These are phyloP conservation scores for Thalassiosira mediterranea DNA, from an alignment of 352 stramenopile genomes.

Conservation along the genomic window DNA sequence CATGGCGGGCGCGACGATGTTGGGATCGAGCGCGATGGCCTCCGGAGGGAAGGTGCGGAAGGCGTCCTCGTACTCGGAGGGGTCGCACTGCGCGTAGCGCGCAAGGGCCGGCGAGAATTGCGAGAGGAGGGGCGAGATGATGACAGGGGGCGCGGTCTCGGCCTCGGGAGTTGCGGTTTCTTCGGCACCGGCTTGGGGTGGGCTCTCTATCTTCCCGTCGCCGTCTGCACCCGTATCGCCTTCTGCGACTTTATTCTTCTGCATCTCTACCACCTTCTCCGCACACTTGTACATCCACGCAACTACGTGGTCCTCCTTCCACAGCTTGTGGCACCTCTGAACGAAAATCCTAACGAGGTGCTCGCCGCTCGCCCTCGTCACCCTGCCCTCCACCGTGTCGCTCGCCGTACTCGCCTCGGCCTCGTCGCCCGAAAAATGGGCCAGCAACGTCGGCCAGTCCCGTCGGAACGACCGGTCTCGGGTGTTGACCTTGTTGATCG, in stretches of 20 bases:
- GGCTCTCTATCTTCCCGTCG: too few species aligned
- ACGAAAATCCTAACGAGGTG: conserved; percentile 69
- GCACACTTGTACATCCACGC: conserved; percentile 44
- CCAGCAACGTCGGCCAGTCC: conserved; percentile 68
- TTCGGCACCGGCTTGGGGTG: too few species aligned
- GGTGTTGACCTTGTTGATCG: conserved; percentile 66
- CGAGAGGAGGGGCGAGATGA: background rate
- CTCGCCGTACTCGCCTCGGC: background rate
- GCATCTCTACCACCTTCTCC: conserved; percentile 38
- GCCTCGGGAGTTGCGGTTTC: too few species aligned
- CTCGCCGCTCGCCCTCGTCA: conserved; percentile 34
- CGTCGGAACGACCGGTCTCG: conserved; percentile 57
- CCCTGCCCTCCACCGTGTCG: conserved; percentile 28
- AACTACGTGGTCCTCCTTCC: conserved; percentile 50
- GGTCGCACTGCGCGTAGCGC: conserved; percentile 61
- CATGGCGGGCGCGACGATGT: conserved; percentile 66
- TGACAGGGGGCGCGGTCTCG: too few species aligned
- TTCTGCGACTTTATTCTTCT: conserved; percentile 8
- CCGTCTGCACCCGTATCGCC: conserved; percentile 5
- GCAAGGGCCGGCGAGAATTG: conserved; percentile 51
- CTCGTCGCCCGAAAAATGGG: conserved; percentile 24
- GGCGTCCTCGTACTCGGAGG: conserved; percentile 62
- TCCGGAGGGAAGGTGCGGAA: conserved; percentile 73
- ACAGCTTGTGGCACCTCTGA: conserved; percentile 65
- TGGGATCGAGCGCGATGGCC: conserved; percentile 69